Conservation (phyloP, 768 basidiomycete genomes). For the Rhizopogon vinicolor region DNA sequence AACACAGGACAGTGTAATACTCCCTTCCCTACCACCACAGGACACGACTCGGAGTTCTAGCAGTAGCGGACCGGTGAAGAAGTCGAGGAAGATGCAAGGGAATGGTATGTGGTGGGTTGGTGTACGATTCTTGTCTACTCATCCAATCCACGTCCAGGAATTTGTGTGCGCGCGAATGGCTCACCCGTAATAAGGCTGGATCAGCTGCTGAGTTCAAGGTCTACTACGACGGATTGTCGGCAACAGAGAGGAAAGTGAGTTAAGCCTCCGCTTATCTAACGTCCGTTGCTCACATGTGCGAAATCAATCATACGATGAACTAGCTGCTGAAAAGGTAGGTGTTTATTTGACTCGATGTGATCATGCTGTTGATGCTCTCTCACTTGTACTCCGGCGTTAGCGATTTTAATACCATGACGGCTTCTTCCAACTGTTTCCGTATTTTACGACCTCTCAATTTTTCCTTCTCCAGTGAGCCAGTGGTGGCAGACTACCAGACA, state of each 20-base stretch:
- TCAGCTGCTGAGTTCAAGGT: neutral
- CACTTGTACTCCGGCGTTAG: too few relatives aligned
- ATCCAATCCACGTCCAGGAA: neutral
- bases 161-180: neutral
- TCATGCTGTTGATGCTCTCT: too few relatives aligned
- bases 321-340: neutral
- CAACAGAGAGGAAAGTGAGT: neutral
- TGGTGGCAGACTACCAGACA: too few relatives aligned
- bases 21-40: too few relatives aligned
- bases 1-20: too few relatives aligned
- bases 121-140: neutral
- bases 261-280: neutral
- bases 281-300: neutral
- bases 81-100: neutral
- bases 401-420: too few relatives aligned
- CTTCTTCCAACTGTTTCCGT: too few relatives aligned
- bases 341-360: neutral
- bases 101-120: neutral
- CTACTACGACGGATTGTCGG: neutral
- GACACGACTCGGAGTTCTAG: too few relatives aligned
- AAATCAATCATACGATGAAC: neutral
- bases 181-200: neutral
- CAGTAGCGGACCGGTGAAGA: neutral
- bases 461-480: too few relatives aligned
- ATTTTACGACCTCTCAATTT: too few relatives aligned